Conservation (phyloP, 257 asterid genomes). For the Lithospermum erythrorhizon region DNA sequence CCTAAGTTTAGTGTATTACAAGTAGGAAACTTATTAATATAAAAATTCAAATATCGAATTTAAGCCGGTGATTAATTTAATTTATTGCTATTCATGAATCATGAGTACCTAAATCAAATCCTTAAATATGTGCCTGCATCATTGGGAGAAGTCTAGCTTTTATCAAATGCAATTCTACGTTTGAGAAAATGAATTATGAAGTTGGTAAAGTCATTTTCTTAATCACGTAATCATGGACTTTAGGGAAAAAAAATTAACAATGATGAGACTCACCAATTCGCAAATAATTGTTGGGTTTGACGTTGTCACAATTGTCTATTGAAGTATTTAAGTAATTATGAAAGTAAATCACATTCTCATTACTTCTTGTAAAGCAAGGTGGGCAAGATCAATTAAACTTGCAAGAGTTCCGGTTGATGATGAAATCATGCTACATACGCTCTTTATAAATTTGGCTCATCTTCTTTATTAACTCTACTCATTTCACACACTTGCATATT, state of each 20-base stretch:
- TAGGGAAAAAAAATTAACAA: background rate
- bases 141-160: background rate
- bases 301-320: background rate
- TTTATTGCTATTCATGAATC: no score
- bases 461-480: background rate
- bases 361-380: background rate
- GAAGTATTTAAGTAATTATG: background rate
- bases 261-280: constrained; percentile 1
- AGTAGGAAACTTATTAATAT: no score
- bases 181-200: background rate
- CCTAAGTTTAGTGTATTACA: no score
- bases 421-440: background rate
- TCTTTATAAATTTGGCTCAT: no score
- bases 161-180: background rate
- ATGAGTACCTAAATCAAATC: no score
- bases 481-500: no score
- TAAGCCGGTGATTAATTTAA: no score
- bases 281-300: constrained; percentile 7
- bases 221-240: constrained; percentile 12
- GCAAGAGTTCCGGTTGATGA: background rate
- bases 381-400: background rate
- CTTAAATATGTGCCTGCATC: background rate
- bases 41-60: no score
- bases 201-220: constrained; percentile 2
- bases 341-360: background rate